Base-by-base conservation (phyloP, 2,329 filamentous ascomycete genomes). In the Exophiala dermatitidis region DNA sequence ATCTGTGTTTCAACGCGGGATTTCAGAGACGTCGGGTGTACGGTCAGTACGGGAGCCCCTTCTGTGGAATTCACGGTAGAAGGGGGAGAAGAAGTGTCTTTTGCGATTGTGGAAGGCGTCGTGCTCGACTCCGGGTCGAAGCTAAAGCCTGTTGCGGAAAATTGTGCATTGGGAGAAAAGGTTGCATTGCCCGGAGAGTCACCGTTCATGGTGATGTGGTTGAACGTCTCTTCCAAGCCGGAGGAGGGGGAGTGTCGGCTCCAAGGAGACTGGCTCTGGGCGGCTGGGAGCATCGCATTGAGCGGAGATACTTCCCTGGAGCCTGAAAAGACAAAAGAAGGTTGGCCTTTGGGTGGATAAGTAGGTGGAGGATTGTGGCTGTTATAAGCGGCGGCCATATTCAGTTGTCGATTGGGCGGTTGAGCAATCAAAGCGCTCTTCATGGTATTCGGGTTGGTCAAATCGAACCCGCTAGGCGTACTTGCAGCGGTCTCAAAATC, bases 1-100 rank as follows among this genome's bases (percentile, higher is more conserved):
- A 97, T 96, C 67, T 97, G 93, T 0, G 93, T 97, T 73, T 98
- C 93, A 12, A 97, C 93, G 26, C 93, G 84, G 10, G 90, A 95
- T 70, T 96, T 97, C 52, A 81, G 67, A 3, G 85, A 85, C 2
- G 82, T 86, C 3, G 83, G 81, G 58, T 84, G 77, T 41, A 88
- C 80, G 8, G 77, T 79, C 37, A 88, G 68, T 47, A 69, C 62
- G 26, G 74, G 72, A 34, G 40, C 48, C 4, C 59, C 59, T 31
- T 64, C 62, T 8, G 56, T 34, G 53, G 63, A 62, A 50, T 63
- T 54, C 32, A 58, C 50, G 5, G 62, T 62, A 9, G 63, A 62
- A 31, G 60, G 59, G 4, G 62, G 61, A 12, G 61, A 61, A 6
- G 63, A 61, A 7, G 62, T 60, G 36, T 60, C 58, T 43, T 63